Conservation (phyloP, 148 eudicot genomes). For the Camellia japonica region DNA sequence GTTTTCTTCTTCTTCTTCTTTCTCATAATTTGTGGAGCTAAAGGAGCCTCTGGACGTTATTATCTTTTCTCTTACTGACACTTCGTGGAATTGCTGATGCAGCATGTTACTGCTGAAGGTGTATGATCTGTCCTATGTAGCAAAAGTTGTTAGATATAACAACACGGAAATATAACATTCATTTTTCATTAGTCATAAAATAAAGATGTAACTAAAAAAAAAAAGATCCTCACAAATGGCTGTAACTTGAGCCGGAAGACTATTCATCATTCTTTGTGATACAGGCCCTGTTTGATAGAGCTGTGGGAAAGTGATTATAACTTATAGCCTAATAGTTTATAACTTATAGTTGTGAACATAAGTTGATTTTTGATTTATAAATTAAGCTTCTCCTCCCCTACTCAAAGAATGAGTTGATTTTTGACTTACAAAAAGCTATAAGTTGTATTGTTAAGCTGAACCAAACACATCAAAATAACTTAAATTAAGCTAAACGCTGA, state of each 20-base stretch:
- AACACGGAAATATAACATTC: background rate
- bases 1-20: background rate
- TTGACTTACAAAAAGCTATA: too few relatives aligned
- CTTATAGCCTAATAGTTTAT: too few relatives aligned
- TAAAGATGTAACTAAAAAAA: background rate
- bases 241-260: too few relatives aligned
- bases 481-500: too few relatives aligned
- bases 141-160: background rate
- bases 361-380: too few relatives aligned
- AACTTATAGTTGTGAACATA: too few relatives aligned
- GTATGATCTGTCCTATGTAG: conserved; percentile 35
- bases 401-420: too few relatives aligned
- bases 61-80: conserved; percentile 1
- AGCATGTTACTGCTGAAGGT: conserved; percentile 33
- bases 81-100: background rate
- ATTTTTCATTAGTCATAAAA: background rate
- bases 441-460: too few relatives aligned
- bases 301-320: too few relatives aligned
- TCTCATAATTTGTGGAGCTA: background rate
- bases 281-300: background rate
- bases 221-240: background rate
- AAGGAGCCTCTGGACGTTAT: background rate
- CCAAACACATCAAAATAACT: too few relatives aligned
- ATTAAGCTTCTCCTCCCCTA: too few relatives aligned
- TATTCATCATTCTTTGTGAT: background rate